Conservation (phyloP, 768 basidiomycete species). For the Hygrophorus pudorinus region DNA sequence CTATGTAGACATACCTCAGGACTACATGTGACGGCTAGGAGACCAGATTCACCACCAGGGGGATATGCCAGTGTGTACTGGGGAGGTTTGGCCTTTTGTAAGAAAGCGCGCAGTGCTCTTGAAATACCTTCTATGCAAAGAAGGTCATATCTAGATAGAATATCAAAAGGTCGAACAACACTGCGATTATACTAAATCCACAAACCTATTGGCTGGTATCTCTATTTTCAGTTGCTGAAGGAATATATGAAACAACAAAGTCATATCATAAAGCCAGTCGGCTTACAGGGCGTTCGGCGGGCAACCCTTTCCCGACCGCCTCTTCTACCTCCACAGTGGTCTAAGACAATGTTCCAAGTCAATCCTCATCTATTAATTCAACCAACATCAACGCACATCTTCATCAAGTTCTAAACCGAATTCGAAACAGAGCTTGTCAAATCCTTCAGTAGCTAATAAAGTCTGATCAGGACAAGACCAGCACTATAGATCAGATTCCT, state of each 20-base stretch:
- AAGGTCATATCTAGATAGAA: slow-evolving; percentile 73
- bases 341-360: slow-evolving; percentile 28
- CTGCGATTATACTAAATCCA: not conserved
- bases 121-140: slow-evolving; percentile 96
- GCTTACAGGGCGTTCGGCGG: slow-evolving; percentile 73
- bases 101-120: slow-evolving; percentile 74
- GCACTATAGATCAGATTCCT: not conserved
- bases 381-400: slow-evolving; percentile 53
- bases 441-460: slow-evolving; percentile 76
- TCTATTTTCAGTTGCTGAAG: slow-evolving; percentile 94
- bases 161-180: not conserved
- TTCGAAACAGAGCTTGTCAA: slow-evolving; percentile 92
- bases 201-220: slow-evolving; percentile 90
- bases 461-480: slow-evolving; percentile 12
- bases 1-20: slow-evolving; percentile 50
- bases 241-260: not conserved
- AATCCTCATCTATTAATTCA: not conserved
- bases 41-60: slow-evolving; percentile 49
- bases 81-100: slow-evolving; percentile 58
- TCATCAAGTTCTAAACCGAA: slow-evolving; percentile 97
- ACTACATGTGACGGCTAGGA: slow-evolving; percentile 59
- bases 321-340: slow-evolving; percentile 84
- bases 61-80: slow-evolving; percentile 68
- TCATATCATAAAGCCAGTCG: not conserved
- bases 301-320: slow-evolving; percentile 72